Evolutionary conservation across 257 asterid species (phyloP).

Genomic region (Solanum medicagineum): DNA sequence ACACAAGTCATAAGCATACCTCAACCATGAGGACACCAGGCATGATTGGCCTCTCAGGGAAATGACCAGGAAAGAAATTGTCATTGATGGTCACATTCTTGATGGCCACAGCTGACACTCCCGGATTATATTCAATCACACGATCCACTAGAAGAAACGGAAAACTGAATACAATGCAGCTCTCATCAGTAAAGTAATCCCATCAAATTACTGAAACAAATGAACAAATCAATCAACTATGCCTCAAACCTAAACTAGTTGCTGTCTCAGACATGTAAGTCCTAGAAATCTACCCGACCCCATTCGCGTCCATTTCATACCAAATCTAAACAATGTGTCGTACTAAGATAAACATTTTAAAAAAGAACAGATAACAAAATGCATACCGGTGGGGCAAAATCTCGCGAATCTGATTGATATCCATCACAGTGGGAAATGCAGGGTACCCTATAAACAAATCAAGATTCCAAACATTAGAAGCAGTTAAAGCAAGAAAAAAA

Average conservation of each 20-base stretch:
- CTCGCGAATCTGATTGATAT: slow-evolving; percentile 76
- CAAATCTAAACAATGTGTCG: neutral
- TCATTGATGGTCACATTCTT: slow-evolving; percentile 90
- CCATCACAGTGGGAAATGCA: slow-evolving; percentile 74
- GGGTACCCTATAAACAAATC: slow-evolving; percentile 32
- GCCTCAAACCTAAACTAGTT: neutral
- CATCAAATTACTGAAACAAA: neutral
- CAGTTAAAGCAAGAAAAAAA: neutral
- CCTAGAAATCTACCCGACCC: neutral
- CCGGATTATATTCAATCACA: slow-evolving; percentile 74
- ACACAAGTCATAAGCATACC: slow-evolving; percentile 21
- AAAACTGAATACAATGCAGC: slow-evolving; percentile 28
- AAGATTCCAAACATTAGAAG: neutral
- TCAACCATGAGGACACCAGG: slow-evolving; percentile 97
- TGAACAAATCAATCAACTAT: neutral
- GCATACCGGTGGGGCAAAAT: slow-evolving; percentile 77
- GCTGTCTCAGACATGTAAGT: neutral
- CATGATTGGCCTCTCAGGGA: slow-evolving; percentile 93
- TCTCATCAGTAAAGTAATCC: slow-evolving; percentile 3
- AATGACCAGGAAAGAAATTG: slow-evolving; percentile 87
- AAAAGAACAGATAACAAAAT: neutral
- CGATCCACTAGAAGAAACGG: slow-evolving; percentile 90
- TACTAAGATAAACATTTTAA: neutral
- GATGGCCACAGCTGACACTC: slow-evolving; percentile 82
- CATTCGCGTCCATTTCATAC: neutral